These are phyloP conservation scores for Claviceps maximensis DNA, from an alignment of 2,329 filamentous ascomycete genomes.

Conservation along the genomic window DNA sequence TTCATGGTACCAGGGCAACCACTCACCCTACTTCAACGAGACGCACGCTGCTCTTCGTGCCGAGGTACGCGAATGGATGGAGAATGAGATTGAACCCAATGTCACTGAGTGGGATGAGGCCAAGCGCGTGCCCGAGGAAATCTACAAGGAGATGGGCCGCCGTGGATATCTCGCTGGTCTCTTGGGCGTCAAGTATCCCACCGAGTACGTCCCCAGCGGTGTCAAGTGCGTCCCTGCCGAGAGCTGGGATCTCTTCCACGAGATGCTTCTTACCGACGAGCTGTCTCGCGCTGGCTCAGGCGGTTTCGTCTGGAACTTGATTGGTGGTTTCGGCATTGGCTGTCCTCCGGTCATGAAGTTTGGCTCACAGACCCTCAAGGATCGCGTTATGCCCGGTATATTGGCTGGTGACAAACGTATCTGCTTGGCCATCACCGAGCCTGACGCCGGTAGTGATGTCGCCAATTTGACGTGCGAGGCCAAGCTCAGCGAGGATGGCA, in stretches of 20 bases:
- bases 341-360: conserved; percentile 87
- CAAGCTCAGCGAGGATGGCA: conserved; percentile 86
- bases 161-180: conserved; percentile 88
- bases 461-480: conserved; percentile 93
- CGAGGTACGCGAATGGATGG: conserved; percentile 87
- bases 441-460: conserved; percentile 87
- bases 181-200: conserved; percentile 71
- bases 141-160: conserved; percentile 93
- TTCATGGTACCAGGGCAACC: conserved; percentile 87
- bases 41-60: conserved; percentile 80
- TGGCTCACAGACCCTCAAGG: conserved; percentile 69
- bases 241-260: conserved; percentile 97
- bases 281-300: conserved; percentile 78
- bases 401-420: conserved; percentile 91
- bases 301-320: conserved; percentile 91
- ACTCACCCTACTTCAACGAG: conserved; percentile 94
- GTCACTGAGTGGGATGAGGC: conserved; percentile 96
- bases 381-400: conserved; percentile 80
- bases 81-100: conserved; percentile 75
- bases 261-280: conserved; percentile 91
- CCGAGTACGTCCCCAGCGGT: conserved; percentile 51
- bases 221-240: conserved; percentile 71
- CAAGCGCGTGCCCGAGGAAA: conserved; percentile 71
- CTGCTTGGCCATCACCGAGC: conserved; percentile 94
- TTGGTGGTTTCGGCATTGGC: conserved; percentile 94